Base-by-base conservation (phyloP, 441 rosid genomes). In the Oxalis stricta region DNA sequence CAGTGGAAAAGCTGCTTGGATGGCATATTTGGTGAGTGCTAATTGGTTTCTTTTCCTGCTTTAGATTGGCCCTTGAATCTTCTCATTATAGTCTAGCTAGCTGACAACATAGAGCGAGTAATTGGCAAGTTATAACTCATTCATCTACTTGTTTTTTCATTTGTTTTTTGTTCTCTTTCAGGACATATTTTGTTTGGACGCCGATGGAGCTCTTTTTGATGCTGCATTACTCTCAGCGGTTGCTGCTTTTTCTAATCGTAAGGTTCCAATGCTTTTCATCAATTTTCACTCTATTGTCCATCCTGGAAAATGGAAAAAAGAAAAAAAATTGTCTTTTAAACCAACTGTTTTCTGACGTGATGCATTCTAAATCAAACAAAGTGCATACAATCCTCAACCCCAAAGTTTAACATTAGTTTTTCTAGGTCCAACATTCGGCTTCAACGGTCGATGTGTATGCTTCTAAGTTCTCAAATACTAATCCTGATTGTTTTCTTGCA, bases 1-100 rank as follows among this genome's bases (percentile, higher is more conserved):
- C 47, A 75, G 79, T 61, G 87, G 91, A 32, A 88, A 84, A 67
- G 97, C 97, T 60, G 87, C 95, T 47, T 84, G 91, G 97, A 84
- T 88, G 91, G 83, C 62, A 2, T 88, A 84, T 71, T 61, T 88
- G 82, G 97, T 84, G 50, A 64, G 75, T 52, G 36, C 1, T 16
- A 23, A 13, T 44, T 29, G n/a, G 45, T 22, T 59, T 9, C 23
- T 12, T 23, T 9, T 2, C 11, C 10, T 26, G 39, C 24, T 16
- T 30, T 18, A n/a, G n/a, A n/a, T n/a, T n/a, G n/a, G n/a, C n/a
- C n/a, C 2, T 40, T 46, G 2, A 0, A 18, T 20, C 12, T 10
- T 3, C 18, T 5, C 18, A 2, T 10, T 7, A 2, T 4, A 26
- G 32, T 39, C 17, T 41, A 10, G 26, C 10, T 19, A 40, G 13